These are phyloP conservation scores for Colletotrichum paranaense DNA, from an alignment of 2,329 filamentous ascomycete genomes.

Conservation along the genomic window DNA sequence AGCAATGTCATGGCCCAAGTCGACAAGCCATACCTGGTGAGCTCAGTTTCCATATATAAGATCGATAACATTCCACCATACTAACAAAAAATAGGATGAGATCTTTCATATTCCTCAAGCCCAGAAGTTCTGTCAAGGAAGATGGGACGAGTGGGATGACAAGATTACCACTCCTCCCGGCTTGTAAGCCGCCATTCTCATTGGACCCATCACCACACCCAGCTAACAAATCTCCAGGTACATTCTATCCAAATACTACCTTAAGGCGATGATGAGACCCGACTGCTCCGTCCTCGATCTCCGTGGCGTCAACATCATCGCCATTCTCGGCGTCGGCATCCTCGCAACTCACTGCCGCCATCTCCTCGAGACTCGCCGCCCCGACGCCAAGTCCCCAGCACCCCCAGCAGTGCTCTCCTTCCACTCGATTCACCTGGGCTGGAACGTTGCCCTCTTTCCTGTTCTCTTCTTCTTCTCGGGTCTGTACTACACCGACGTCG, in stretches of 20 bases:
- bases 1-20: conserved; percentile 51
- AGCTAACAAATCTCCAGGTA: conserved; percentile 50
- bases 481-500: conserved; percentile 93
- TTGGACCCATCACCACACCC: not conserved
- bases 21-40: conserved; percentile 66
- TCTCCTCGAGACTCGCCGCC: conserved; percentile 57
- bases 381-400: not conserved
- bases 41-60: conserved; percentile 18
- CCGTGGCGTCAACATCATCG: conserved; percentile 60
- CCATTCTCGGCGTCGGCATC: conserved; percentile 54
- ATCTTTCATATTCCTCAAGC: conserved; percentile 92
- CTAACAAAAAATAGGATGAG: conserved; percentile 71
- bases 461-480: conserved; percentile 96
- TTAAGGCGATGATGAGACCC: conserved; percentile 34
- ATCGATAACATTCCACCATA: rapidly evolving
- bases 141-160: conserved; percentile 86
- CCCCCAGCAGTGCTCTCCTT: conserved; percentile 45
- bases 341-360: conserved; percentile 64
- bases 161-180: conserved; percentile 98
- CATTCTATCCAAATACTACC: conserved; percentile 53
- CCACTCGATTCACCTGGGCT: conserved; percentile 68
- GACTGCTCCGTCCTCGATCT: conserved; percentile 56
- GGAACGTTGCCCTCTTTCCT: conserved; percentile 89
- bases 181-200: conserved; percentile 62
- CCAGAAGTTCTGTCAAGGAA: conserved; percentile 83